Conservation (phyloP, 257 asterid genomes). For the Hygrophila difformis region DNA sequence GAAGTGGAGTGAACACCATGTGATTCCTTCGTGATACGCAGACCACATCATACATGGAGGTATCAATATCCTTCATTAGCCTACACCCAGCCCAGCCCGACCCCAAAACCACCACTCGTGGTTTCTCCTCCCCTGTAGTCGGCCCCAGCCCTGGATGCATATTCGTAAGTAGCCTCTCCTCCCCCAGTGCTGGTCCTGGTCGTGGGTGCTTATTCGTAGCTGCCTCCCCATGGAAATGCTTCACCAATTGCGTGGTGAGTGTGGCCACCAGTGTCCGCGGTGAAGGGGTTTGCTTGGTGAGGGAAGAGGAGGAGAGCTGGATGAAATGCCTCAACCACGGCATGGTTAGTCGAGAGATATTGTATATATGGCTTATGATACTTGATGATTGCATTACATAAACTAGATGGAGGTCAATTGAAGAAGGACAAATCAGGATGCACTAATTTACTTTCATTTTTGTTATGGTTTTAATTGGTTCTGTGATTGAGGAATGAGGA, state of each 20-base stretch:
- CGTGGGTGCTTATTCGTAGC: constrained; percentile 1
- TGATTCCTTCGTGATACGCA: constrained; percentile 94
- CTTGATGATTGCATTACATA: too few relatives aligned
- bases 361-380: too few relatives aligned
- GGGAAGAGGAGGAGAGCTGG: constrained; percentile 45
- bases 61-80: constrained; percentile 76
- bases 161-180: too few relatives aligned
- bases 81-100: constrained; percentile 99
- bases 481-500: too few relatives aligned
- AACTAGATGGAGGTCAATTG: too few relatives aligned
- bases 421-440: too few relatives aligned
- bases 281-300: constrained; percentile 22
- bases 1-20: constrained; percentile 95
- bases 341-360: too few relatives aligned
- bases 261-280: constrained; percentile 27
- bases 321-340: constrained; percentile 70
- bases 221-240: constrained; percentile 34
- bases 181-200: too few relatives aligned
- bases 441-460: too few relatives aligned
- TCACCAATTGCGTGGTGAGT: constrained; percentile 36
- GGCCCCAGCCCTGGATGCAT: constrained; percentile 51
- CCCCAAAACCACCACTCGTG: constrained; percentile 89
- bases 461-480: too few relatives aligned
- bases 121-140: constrained; percentile 75
- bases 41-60: constrained; percentile 62